Conservation (phyloP, 2,329 filamentous ascomycete genomes). For the Xylaria sp. region DNA sequence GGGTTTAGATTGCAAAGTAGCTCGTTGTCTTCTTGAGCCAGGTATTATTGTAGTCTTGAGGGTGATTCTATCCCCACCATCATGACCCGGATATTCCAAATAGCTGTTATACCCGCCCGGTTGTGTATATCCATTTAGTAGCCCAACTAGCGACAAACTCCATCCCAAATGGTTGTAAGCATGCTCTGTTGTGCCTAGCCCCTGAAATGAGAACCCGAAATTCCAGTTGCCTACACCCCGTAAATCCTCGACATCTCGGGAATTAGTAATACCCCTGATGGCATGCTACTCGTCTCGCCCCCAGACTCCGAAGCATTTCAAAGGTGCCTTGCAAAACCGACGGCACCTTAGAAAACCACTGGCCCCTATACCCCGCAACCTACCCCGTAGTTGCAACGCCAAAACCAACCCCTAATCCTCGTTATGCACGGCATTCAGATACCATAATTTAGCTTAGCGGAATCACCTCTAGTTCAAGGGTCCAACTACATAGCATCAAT, state of each 20-base stretch:
- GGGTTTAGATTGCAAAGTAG: background rate
- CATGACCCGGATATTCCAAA: constrained; percentile 15
- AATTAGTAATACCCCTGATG: background rate
- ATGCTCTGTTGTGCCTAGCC: background rate
- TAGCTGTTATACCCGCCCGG: background rate
- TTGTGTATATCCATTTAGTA: background rate
- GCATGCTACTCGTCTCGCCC: background rate
- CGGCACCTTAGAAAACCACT: background rate
- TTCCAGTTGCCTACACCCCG: background rate
- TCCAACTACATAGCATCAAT: background rate
- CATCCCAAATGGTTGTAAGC: background rate
- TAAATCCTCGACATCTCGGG: background rate
- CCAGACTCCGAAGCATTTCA: background rate
- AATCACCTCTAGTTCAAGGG: background rate
- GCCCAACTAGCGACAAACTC: background rate
- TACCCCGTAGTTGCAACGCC: background rate
- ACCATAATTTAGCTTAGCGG: background rate
- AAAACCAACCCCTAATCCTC: background rate
- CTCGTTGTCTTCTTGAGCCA: background rate
- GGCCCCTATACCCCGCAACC: constrained; percentile 28
- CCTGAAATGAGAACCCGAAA: background rate
- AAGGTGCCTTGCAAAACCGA: background rate
- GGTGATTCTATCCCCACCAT: constrained; percentile 13
- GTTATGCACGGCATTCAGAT: background rate
- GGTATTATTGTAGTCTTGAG: background rate